Evolutionary conservation across 768 basidiomycete genomes (phyloP).

Genomic region (Kwoniella sp.): DNA sequence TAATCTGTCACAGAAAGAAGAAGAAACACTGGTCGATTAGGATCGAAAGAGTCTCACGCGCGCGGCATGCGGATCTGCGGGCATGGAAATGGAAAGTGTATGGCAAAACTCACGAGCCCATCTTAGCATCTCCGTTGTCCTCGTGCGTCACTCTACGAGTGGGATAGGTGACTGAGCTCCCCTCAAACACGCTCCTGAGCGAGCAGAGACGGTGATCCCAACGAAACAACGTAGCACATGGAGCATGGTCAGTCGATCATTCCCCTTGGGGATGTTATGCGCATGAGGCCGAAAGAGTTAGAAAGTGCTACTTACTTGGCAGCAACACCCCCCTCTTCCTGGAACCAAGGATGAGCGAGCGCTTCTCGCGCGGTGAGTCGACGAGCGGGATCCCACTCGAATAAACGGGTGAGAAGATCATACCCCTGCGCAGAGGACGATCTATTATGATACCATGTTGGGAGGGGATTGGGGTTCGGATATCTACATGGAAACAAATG

Average conservation of each 20-base stretch:
- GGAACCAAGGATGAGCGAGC: constrained; percentile 85
- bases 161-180: constrained; percentile 70
- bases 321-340: constrained; percentile 82
- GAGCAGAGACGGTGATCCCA: too few relatives aligned
- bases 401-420: constrained; percentile 81
- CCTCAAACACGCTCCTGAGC: constrained; percentile 69
- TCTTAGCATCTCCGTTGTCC: constrained; percentile 61
- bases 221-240: too few relatives aligned
- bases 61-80: too few relatives aligned
- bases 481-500: too few relatives aligned
- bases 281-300: not conserved
- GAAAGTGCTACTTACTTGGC: constrained; percentile 66
- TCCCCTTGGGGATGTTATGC: not conserved
- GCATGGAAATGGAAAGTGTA: too few relatives aligned
- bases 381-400: constrained; percentile 85
- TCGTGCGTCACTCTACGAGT: constrained; percentile 87
- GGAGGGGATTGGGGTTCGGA: constrained; percentile 62
- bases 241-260: too few relatives aligned
- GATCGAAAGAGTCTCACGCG: not conserved
- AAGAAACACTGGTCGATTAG: not conserved
- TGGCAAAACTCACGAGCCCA: constrained; percentile 55
- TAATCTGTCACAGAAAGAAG: constrained; percentile 19
- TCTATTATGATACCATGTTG: constrained; percentile 66
- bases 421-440: constrained; percentile 61
- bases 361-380: constrained; percentile 81